Conservation (phyloP, 192 early-diverging fungal genomes). For the Coemansia sp. region DNA sequence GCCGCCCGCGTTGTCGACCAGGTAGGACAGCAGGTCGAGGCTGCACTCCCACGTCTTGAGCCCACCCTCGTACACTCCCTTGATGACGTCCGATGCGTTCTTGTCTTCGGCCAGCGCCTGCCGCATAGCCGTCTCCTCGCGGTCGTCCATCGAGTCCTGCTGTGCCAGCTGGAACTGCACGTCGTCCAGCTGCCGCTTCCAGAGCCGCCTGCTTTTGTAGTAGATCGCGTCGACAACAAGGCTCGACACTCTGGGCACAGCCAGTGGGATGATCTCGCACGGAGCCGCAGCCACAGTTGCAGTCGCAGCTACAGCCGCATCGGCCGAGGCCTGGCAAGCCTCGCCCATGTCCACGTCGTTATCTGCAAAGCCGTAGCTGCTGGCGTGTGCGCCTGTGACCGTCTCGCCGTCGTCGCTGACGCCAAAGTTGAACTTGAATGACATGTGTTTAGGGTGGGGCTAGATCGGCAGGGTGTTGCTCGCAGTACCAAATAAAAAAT, state of each 20-base stretch:
- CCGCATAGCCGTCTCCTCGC: conserved; percentile 23
- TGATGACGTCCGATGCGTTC: conserved; percentile 66
- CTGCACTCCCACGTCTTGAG: conserved; percentile 98
- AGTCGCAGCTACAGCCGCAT: neutral
- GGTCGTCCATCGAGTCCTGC: conserved; percentile 61
- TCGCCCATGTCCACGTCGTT: neutral
- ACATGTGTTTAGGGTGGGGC: no score
- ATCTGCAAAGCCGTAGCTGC: neutral
- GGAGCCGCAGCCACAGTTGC: conserved; percentile 1
- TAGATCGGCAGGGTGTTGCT: no score
- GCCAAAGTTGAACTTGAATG: conserved; percentile 48
- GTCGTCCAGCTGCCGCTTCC: conserved; percentile 72
- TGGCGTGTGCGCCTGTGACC: neutral
- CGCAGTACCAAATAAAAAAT: no score
- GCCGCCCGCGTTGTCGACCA: conserved; percentile 46
- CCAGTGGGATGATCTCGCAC: conserved; percentile 21
- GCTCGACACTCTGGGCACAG: conserved; percentile 28
- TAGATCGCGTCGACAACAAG: conserved; percentile 41
- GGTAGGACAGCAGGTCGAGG: conserved; percentile 74
- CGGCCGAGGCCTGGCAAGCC: no score
- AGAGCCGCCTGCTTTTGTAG: conserved; percentile 40
- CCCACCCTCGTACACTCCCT: conserved; percentile 91
- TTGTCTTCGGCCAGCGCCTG: conserved; percentile 30
- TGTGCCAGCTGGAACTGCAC: conserved; percentile 81
- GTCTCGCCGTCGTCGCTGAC: conserved; percentile 19